phyloP scores from a whole-genome alignment of 108 stramenopile species.

The Epithemia pelagica region DNA sequence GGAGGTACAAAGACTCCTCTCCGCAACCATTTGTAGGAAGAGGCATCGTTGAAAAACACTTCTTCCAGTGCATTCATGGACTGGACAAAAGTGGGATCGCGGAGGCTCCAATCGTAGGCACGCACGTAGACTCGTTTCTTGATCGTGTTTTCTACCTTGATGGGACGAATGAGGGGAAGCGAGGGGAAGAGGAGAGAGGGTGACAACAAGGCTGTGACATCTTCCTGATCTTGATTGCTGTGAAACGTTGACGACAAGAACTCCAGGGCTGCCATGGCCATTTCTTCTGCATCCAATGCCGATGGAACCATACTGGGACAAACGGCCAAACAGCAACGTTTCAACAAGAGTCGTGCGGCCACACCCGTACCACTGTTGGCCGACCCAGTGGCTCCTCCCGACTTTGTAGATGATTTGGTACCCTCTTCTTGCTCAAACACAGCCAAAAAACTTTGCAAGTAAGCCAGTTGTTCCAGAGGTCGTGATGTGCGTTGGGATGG shows the following conservation, averaged over 20 bases:
- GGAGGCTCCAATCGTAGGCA: slow-evolving; percentile 28
- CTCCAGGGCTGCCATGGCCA: slow-evolving; percentile 54
- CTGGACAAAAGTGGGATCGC: slow-evolving; percentile 6
- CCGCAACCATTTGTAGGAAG: slow-evolving; percentile 28
- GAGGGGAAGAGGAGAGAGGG: slow-evolving; percentile 4
- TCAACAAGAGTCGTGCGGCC: slow-evolving; percentile 21
- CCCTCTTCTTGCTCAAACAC: not conserved
- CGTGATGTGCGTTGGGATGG: not conserved
- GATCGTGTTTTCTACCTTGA: slow-evolving; percentile 22
- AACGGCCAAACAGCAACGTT: slow-evolving; percentile 46
- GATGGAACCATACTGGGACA: slow-evolving; percentile 58
- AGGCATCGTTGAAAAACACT: slow-evolving; percentile 25
- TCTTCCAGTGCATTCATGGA: slow-evolving; percentile 25
- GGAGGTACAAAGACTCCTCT: slow-evolving; percentile 20
- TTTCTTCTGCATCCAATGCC: slow-evolving; percentile 68
- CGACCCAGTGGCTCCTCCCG: no score
- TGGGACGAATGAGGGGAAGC: slow-evolving; percentile 26
- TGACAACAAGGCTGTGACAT: not conserved
- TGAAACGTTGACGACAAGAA: slow-evolving; percentile 39
- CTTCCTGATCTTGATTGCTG: slow-evolving; percentile 1
- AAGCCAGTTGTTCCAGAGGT: not conserved
- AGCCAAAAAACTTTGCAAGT: not conserved
- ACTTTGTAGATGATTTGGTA: not conserved
- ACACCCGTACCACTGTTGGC: slow-evolving; percentile 6
- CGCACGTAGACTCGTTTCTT: slow-evolving; percentile 34